Conservation (phyloP, 1,139 yeast genomes). For the Suzukiozyma palmioleophila region DNA sequence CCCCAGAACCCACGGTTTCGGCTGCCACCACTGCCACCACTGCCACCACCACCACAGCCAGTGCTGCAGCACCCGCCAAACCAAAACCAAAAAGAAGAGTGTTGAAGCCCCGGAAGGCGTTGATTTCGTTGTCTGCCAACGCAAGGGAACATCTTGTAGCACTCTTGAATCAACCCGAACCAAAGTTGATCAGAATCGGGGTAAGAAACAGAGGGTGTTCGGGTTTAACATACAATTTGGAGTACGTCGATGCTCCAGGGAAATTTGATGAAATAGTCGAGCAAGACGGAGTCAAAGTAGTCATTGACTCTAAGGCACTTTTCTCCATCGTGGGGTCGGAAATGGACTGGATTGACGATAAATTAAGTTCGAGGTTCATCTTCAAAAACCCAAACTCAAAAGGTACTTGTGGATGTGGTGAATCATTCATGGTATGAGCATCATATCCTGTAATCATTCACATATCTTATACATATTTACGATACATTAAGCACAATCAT, state of each 20-base stretch:
- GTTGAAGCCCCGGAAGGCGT: conserved; percentile 78
- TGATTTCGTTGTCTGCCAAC: conserved; percentile 69
- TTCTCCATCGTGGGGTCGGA: conserved; percentile 94
- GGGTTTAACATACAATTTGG: conserved; percentile 86
- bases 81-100: conserved; percentile 49
- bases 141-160: conserved; percentile 70
- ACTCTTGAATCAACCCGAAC: conserved; percentile 74
- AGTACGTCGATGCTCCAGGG: conserved; percentile 84
- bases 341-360: conserved; percentile 98
- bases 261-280: conserved; percentile 90
- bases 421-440: conserved; percentile 84
- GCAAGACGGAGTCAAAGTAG: conserved; percentile 89
- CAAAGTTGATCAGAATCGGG: conserved; percentile 85
- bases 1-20: conserved; percentile 7
- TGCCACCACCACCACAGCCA: conserved; percentile 7
- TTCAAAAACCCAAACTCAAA: conserved; percentile 94
- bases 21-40: conserved; percentile 6
- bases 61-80: conserved; percentile 7
- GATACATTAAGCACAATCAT: too few species aligned
- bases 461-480: too few species aligned
- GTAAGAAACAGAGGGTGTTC: conserved; percentile 97
- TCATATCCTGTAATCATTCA: not conserved
- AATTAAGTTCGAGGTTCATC: conserved; percentile 80
- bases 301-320: conserved; percentile 92
- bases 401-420: conserved; percentile 99